Evolutionary conservation across 1,284 basidiomycete species (phyloP).

Genomic region (Hymenochaete sp.): DNA sequence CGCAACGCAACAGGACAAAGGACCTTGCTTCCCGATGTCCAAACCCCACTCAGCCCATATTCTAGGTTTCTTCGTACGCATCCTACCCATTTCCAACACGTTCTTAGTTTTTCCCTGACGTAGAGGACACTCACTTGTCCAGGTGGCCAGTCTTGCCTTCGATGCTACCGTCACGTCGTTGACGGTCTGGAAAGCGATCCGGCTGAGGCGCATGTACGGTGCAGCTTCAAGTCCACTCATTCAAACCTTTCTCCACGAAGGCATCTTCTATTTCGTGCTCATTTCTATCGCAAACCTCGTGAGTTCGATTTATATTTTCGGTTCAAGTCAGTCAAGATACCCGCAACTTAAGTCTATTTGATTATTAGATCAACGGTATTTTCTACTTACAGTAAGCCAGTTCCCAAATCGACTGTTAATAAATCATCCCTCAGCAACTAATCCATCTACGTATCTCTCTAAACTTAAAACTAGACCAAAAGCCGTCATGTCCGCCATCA

Average conservation of each 20-base stretch:
- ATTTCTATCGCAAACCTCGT: constrained; percentile 72
- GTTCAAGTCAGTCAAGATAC: constrained; percentile 3
- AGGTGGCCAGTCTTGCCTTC: constrained; percentile 72
- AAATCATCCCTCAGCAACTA: not conserved
- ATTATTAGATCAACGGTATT: constrained; percentile 55
- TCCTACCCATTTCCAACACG: not conserved
- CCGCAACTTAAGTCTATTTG: not conserved
- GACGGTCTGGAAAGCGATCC: constrained; percentile 66
- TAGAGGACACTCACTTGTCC: constrained; percentile 15
- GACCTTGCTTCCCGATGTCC: constrained; percentile 72
- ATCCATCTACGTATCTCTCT: not conserved
- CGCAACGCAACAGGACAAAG: constrained; percentile 28
- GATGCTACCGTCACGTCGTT: constrained; percentile 70
- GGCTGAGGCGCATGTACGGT: constrained; percentile 60
- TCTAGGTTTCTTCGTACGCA: constrained; percentile 63
- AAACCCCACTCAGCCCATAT: constrained; percentile 71
- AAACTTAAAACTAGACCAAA: constrained; percentile 44
- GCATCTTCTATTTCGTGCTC: constrained; percentile 74
- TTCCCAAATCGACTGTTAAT: not conserved
- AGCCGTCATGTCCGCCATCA: constrained; percentile 73
- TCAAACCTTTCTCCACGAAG: constrained; percentile 74
- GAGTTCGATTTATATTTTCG: constrained; percentile 11
- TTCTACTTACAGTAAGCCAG: constrained; percentile 67
- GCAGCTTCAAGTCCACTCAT: constrained; percentile 69
- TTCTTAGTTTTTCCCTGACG: not conserved